Base-by-base conservation (phyloP, 805 yeast species). In the Candida mattraensis region DNA sequence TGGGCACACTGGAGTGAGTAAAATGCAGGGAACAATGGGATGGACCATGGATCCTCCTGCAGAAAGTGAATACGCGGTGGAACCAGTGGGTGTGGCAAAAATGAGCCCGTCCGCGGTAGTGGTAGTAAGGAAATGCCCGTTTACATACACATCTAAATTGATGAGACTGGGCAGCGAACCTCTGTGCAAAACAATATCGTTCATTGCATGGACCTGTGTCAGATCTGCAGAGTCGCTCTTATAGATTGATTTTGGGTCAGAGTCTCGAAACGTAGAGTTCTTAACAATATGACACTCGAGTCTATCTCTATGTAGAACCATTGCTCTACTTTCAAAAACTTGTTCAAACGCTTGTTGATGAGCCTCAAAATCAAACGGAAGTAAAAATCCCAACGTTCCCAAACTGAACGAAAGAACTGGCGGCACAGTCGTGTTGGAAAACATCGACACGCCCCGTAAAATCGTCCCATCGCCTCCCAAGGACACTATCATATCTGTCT, bases 391-490 rank as follows among this genome's bases (percentile, higher is more conserved):
- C 25, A 89, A 61, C 0, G 97, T 88, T 0, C 98, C 98, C 63
- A 89, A 63, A 0, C 96, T 86, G 55, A 87, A 88, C 18, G 94
- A 79, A 33, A 89, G 62, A 0, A 89, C 86, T 0, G 98, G 98
- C 1, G 98, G 98, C 3, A 87, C 93, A 20, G 66, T 68, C 7
- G 69, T 69, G 52, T 78, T 76, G 36, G 82, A 78, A 54, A 89
- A 89, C 50, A 78, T 66, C 5, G 93, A 78, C 0, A 87, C 91
- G 0, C 91, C 95, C 36, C 89, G 74, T 28, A 89, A 60, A 37
- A 87, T 87, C 0, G 97, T 89, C 5, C 98, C 98, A 60, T 89
- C 98, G 13, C 98, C 98, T n/a, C 98, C 98, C 24, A 89, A 61
- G 0, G 96, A 84, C 7, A 89, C 88, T 24, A 89, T 64, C 27